These are phyloP conservation scores for Teunomyces funiuensis DNA, from an alignment of 805 yeast genomes.

Conservation along the genomic window DNA sequence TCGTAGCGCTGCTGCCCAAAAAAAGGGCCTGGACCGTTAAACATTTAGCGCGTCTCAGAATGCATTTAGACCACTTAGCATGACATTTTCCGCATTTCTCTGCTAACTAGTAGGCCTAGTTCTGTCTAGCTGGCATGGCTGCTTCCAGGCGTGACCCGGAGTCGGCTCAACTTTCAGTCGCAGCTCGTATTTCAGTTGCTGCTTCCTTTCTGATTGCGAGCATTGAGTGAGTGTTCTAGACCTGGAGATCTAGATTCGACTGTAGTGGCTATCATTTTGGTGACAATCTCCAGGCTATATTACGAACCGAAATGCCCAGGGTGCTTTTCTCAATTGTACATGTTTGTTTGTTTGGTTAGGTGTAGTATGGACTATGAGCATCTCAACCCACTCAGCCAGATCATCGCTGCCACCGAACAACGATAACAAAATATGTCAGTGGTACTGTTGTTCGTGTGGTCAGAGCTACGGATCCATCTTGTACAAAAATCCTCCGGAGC, in stretches of 20 bases:
- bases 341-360: background rate
- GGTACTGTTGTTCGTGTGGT: constrained; percentile 45
- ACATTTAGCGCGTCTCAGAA: too few species aligned
- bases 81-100: too few species aligned
- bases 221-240: constrained; percentile 2
- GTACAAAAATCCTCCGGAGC: constrained; percentile 8
- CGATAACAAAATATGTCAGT: constrained; percentile 35
- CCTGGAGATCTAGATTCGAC: constrained; percentile 4
- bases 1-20: too few species aligned
- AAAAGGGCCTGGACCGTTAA: too few species aligned
- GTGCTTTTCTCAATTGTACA: background rate
- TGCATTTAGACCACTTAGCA: too few species aligned
- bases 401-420: constrained; percentile 9
- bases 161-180: too few species aligned
- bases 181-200: background rate
- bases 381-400: constrained; percentile 1
- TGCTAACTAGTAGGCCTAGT: too few species aligned
- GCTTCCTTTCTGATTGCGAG: background rate
- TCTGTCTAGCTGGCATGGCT: too few species aligned
- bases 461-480: constrained; percentile 35
- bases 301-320: background rate
- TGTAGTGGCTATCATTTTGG: background rate
- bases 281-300: constrained; percentile 2
- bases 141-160: too few species aligned
- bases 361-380: constrained; percentile 1